Evolutionary conservation across 306 rosid species (phyloP).

Genomic region (Castanea mollissima): DNA sequence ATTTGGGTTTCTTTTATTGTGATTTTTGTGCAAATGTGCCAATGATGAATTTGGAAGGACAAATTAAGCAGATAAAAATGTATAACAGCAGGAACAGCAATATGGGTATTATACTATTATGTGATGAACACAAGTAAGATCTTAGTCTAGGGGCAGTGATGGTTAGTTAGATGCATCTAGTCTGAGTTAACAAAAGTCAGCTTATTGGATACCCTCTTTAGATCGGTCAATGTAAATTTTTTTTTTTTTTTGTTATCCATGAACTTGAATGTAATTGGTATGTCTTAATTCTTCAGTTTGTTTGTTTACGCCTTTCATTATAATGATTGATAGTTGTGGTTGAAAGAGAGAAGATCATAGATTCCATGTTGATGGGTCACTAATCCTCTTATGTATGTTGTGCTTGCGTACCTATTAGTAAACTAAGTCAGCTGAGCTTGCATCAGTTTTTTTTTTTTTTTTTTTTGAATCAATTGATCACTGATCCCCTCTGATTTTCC

Average conservation of each 20-base stretch:
- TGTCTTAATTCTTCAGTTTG: background rate
- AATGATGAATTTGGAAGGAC: background rate
- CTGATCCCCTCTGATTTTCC: background rate
- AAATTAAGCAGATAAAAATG: background rate
- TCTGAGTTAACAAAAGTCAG: background rate
- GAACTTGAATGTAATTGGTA: background rate
- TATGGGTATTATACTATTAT: background rate
- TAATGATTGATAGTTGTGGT: background rate
- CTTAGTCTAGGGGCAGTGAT: background rate
- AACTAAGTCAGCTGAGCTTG: background rate
- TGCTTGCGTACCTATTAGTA: background rate
- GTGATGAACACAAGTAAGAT: too few relatives aligned
- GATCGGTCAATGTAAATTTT: background rate
- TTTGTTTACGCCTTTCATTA: background rate
- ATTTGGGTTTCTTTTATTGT: too few relatives aligned
- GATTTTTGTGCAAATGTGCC: background rate
- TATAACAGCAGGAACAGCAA: background rate
- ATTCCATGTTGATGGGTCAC: background rate
- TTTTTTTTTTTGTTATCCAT: too few relatives aligned
- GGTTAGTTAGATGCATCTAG: background rate
- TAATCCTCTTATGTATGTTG: background rate
- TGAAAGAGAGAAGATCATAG: background rate
- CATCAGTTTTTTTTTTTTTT: background rate
- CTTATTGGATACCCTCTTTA: background rate
- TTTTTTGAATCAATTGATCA: background rate